phyloP scores from a whole-genome alignment of 2,329 filamentous ascomycete species.

The Chaetoscypha palmicola region DNA sequence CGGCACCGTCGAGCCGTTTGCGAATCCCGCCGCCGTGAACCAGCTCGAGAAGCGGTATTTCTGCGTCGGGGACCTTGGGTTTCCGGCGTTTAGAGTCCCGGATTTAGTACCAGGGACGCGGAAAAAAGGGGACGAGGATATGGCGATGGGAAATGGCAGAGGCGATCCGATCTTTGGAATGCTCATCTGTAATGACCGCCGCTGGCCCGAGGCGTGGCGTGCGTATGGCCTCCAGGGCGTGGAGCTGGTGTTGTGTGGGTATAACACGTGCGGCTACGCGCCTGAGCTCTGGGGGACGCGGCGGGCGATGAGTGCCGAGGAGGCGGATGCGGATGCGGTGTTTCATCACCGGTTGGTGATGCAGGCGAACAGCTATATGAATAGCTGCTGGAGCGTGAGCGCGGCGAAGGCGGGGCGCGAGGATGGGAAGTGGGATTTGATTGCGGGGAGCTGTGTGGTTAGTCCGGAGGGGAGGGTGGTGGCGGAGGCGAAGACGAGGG shows the following conservation, averaged over 20 bases:
- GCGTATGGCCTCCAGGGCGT: conserved; percentile 44
- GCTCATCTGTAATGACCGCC: conserved; percentile 49
- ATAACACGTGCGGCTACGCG: conserved; percentile 44
- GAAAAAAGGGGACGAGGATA: conserved; percentile 29
- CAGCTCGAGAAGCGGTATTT: conserved; percentile 52
- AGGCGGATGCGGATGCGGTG: conserved; percentile 41
- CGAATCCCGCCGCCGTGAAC: conserved; percentile 41
- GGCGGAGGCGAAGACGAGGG: conserved; percentile 41
- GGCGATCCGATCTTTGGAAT: conserved; percentile 47
- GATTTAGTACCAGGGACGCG: conserved; percentile 35
- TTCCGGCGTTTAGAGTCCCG: conserved; percentile 45
- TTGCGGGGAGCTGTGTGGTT: conserved; percentile 42
- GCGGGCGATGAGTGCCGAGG: conserved; percentile 35
- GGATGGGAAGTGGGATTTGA: conserved; percentile 43
- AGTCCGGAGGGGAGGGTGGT: conserved; percentile 43
- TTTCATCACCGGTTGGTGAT: conserved; percentile 46
- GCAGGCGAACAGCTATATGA: conserved; percentile 47
- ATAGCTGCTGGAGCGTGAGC: conserved; percentile 44
- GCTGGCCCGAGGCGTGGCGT: conserved; percentile 48
- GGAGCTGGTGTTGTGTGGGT: conserved; percentile 42
- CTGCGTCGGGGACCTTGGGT: conserved; percentile 44
- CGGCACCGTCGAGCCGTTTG: conserved; percentile 44
- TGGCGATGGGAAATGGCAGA: conserved; percentile 22
- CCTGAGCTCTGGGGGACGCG: conserved; percentile 38
- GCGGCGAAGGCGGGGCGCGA: conserved; percentile 44